Conservation (phyloP, 371 early-diverging fungal genomes). For the Gilbertella persicaria region DNA sequence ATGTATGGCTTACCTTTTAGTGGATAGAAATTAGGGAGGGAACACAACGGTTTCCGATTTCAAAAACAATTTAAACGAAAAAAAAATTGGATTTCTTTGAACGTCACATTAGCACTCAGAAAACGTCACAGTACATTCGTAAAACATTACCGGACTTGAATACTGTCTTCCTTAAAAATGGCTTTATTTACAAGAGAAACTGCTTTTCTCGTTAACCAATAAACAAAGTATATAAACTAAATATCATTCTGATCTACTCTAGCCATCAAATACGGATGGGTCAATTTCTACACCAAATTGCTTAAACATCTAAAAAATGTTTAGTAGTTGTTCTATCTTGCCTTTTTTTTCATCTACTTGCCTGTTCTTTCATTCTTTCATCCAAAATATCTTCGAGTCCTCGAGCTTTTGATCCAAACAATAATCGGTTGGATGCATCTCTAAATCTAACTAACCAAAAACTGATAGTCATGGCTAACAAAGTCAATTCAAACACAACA, state of each 20-base stretch:
- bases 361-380: conserved; percentile 58
- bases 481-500: conserved; percentile 55
- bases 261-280: conserved; percentile 67
- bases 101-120: too few relatives aligned
- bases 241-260: not conserved
- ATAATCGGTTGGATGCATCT: conserved; percentile 33
- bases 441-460: conserved; percentile 57
- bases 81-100: conserved; percentile 9
- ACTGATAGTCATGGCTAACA: conserved; percentile 62
- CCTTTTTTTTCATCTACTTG: conserved; percentile 6
- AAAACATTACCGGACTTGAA: not conserved
- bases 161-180: not conserved
- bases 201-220: too few relatives aligned
- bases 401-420: conserved; percentile 41
- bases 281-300: conserved; percentile 73
- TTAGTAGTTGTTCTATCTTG: not conserved
- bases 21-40: conserved; percentile 20
- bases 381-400: conserved; percentile 79
- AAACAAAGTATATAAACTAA: conserved; percentile 2
- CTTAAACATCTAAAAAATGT: conserved; percentile 45
- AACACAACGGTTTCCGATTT: conserved; percentile 11
- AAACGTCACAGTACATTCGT: conserved; percentile 14
- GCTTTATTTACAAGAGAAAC: not conserved
- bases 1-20: conserved; percentile 26
- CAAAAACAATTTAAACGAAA: conserved; percentile 18